Evolutionary conservation across 768 basidiomycete genomes (phyloP).

Genomic region (Amanita polypyramis): DNA sequence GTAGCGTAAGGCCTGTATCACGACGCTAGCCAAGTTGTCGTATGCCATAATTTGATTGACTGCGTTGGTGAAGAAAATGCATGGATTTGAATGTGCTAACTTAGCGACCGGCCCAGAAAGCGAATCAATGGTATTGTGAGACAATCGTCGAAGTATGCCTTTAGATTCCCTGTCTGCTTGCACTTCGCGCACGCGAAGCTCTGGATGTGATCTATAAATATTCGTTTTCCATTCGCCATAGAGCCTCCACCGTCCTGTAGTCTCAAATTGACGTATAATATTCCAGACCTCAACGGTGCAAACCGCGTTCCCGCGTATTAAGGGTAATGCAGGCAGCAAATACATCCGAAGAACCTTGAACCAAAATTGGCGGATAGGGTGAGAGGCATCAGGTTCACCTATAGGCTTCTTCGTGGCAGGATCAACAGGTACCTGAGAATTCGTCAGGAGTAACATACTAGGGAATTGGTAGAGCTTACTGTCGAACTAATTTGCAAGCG

Average conservation of each 20-base stretch:
- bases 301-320: constrained; percentile 78
- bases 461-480: constrained; percentile 19
- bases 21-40: constrained; percentile 83
- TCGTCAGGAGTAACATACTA: background rate
- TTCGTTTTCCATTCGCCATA: constrained; percentile 92
- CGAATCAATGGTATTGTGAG: constrained; percentile 73
- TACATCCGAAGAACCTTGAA: constrained; percentile 67
- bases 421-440: constrained; percentile 35
- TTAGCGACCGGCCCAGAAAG: constrained; percentile 87
- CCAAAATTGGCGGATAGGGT: constrained; percentile 77
- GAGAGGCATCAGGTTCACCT: constrained; percentile 41
- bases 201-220: constrained; percentile 65
- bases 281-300: constrained; percentile 92
- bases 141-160: constrained; percentile 78
- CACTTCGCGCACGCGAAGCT: constrained; percentile 67
- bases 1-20: constrained; percentile 83
- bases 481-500: constrained; percentile 49
- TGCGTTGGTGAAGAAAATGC: constrained; percentile 80
- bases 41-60: constrained; percentile 95
- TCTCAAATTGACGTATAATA: constrained; percentile 71
- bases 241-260: constrained; percentile 73
- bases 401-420: constrained; percentile 49
- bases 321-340: constrained; percentile 78
- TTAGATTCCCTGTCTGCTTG: constrained; percentile 87
- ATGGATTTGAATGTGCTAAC: constrained; percentile 89